These are phyloP conservation scores for Collybia sp. DNA, from an alignment of 768 basidiomycete species.

Conservation along the genomic window DNA sequence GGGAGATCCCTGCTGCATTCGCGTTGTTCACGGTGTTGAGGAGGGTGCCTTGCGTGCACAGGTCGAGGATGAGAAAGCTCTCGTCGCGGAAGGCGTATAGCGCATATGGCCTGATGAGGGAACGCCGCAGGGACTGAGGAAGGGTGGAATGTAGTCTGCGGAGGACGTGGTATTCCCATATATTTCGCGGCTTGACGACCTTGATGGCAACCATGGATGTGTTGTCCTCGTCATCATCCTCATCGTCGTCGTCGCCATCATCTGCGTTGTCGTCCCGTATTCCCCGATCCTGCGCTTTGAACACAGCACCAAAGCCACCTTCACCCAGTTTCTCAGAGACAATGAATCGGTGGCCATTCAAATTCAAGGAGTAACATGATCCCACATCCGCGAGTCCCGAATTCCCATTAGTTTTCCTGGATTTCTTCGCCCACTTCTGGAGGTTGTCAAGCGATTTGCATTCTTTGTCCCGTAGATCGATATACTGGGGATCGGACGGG, in stretches of 20 bases:
- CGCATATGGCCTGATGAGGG: conserved; percentile 72
- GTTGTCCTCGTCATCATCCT: conserved; percentile 51
- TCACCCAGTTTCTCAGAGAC: conserved; percentile 90
- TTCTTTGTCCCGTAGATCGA: conserved; percentile 51
- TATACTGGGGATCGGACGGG: conserved; percentile 54
- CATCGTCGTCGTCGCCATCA: conserved; percentile 48
- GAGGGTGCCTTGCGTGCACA: conserved; percentile 88
- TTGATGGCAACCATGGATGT: conserved; percentile 77
- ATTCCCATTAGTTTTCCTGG: conserved; percentile 36
- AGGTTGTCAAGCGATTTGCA: conserved; percentile 61
- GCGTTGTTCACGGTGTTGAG: conserved; percentile 91
- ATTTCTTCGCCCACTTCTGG: conserved; percentile 64
- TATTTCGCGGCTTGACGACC: conserved; percentile 79
- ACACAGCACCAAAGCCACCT: conserved; percentile 96
- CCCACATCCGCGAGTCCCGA: conserved; percentile 27
- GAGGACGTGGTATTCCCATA: conserved; percentile 93
- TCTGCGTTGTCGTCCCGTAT: conserved; percentile 43
- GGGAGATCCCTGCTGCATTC: conserved; percentile 65
- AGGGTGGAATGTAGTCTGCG: conserved; percentile 70
- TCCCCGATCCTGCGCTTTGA: conserved; percentile 66
- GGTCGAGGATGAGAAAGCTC: conserved; percentile 83
- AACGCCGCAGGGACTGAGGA: conserved; percentile 50
- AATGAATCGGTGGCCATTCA: conserved; percentile 63
- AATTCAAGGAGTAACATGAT: conserved; percentile 44
- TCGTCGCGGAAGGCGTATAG: conserved; percentile 88